phyloP scores from a whole-genome alignment of 2,329 filamentous ascomycete genomes.

The Cladosporium sp. region DNA sequence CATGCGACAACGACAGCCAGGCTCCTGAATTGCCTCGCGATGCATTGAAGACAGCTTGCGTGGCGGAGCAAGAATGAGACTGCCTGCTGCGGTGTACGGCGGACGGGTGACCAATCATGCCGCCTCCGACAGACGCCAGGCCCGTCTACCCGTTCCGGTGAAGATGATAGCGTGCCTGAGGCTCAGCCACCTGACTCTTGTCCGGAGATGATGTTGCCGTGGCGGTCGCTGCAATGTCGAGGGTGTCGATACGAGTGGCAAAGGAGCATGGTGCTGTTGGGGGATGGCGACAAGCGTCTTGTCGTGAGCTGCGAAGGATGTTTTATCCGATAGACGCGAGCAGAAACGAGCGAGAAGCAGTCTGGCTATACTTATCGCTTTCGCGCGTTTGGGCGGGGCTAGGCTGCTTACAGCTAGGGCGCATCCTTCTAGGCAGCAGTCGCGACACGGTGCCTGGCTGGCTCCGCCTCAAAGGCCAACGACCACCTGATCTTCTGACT shows the following conservation, averaged over 20 bases:
- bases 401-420: neutral
- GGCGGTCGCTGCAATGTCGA: too few species aligned
- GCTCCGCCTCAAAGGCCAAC: constrained; percentile 8
- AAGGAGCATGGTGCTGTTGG: too few species aligned
- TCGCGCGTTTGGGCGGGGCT: neutral
- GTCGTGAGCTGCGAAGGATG: too few species aligned
- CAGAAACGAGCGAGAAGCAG: neutral
- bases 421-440: constrained; percentile 9
- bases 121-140: neutral
- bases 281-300: too few species aligned
- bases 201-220: neutral
- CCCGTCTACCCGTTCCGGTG: constrained; percentile 1
- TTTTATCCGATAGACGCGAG: too few species aligned
- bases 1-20: neutral
- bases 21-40: neutral
- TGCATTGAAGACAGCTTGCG: neutral
- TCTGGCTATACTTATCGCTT: neutral
- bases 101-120: neutral
- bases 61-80: neutral
- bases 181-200: neutral
- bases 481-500: constrained; percentile 9
- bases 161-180: neutral
- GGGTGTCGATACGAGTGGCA: too few species aligned
- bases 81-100: neutral
- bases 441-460: constrained; percentile 1